Evolutionary conservation across 164 flowering plant species (phyloP).

Genomic region (Liriodendron chinense): DNA sequence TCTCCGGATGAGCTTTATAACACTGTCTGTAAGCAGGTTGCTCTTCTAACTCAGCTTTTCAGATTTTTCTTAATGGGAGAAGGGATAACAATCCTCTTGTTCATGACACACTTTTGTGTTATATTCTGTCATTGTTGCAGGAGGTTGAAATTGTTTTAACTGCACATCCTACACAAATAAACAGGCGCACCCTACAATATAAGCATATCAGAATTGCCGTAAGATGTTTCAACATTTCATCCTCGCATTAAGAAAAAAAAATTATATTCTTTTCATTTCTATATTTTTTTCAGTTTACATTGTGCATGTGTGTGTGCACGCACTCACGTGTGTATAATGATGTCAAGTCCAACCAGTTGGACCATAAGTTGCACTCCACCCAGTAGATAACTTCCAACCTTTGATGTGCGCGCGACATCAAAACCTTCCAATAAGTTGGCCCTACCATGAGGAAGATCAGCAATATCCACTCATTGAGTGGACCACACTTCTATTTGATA

Average conservation of each 20-base stretch:
- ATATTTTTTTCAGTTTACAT: neutral
- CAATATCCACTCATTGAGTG: too few species aligned
- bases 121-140: constrained; percentile 37
- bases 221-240: constrained; percentile 17
- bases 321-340: too few species aligned
- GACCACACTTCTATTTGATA: too few species aligned
- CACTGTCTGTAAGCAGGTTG: constrained; percentile 83
- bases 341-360: too few species aligned
- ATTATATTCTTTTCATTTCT: too few species aligned
- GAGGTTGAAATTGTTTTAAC: constrained; percentile 90
- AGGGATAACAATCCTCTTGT: neutral
- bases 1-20: constrained; percentile 73
- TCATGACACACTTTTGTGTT: constrained; percentile 4
- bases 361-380: too few species aligned
- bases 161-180: constrained; percentile 93
- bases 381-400: too few species aligned
- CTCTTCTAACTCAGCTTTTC: neutral
- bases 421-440: too few species aligned
- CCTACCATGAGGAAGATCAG: too few species aligned
- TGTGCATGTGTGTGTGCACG: too few species aligned
- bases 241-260: neutral
- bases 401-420: too few species aligned
- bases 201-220: constrained; percentile 90
- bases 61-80: neutral
- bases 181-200: constrained; percentile 80